Base-by-base conservation (phyloP, 768 basidiomycete genomes). In the Pisolithus microcarpus region DNA sequence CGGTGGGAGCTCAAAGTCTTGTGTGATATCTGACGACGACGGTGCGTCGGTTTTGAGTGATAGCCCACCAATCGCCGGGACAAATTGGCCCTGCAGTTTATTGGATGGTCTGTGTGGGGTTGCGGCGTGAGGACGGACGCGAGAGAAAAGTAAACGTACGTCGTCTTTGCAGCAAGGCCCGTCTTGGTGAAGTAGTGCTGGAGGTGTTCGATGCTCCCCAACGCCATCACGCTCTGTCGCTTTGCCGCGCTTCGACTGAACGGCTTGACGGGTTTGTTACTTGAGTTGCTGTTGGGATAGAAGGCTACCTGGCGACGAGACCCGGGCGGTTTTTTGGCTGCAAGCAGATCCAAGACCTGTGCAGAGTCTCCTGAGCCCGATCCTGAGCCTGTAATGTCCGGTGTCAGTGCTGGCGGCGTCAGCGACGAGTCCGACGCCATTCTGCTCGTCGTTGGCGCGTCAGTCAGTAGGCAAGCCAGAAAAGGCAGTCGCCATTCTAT, bases 181-280 rank as follows among this genome's bases (percentile, higher is more conserved):
- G 87, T 82, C 76, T 92, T 92, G 7, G 88, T 90, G 61, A 94
- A 97, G 64, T 93, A 94, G 61, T 93, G 85, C 68, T 97, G 94
- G 38, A 97, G 78, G 65, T 96, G 90, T 64, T 95, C 88, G 58
- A 97, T 97, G 64, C 90, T 92, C n/a, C 93, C 93, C 16, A 97
- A 70, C 0, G 91, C 82, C 82, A 94, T 87, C 18, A 97, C 93
- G 59, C 88, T 91, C 66, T 91, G 89, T 39, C 94, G 81, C 70
- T 93, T 95, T 4, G 91, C 90, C 0, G 94, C 94, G 53, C 87
- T 91, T 55, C 87, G 75, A 58, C 87, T 88, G 75, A 93, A 94
- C 2, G 90, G 87, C 26, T 91, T 92, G 66, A 80, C 74, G 0
- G 79, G 80, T 63, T 88, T 91, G 65, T 84, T 85, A 11, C 74